Percentiles rank a stretch among this genome's conserved stretches.
phyloP scores from a whole-genome alignment of 2,329 filamentous ascomycete species.

The Pyrenochaeta sp. region DNA sequence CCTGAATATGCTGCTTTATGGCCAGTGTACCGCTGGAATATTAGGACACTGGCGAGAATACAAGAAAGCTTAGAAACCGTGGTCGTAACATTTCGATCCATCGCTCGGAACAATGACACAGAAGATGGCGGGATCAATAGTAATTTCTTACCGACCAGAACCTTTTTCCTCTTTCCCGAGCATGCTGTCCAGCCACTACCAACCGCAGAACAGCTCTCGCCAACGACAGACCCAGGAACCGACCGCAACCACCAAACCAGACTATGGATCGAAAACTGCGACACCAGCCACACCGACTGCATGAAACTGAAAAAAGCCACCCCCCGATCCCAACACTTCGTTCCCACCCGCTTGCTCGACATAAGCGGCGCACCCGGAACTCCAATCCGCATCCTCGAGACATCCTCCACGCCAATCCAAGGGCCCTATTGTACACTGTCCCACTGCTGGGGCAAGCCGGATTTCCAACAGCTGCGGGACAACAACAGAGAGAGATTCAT shows the following conservation, averaged over 20 bases:
- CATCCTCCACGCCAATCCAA: constrained; percentile 9
- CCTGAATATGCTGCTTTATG: constrained; percentile 5
- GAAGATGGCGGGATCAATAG: background rate
- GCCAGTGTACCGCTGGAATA: constrained; percentile 28
- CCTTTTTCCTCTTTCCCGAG: constrained; percentile 28
- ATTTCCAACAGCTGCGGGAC: constrained; percentile 12
- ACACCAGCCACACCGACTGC: constrained; percentile 22
- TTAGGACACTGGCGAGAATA: constrained; percentile 20
- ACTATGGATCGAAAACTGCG: constrained; percentile 27
- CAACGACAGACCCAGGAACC: constrained; percentile 6
- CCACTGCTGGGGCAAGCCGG: constrained; percentile 33
- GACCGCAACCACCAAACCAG: constrained; percentile 11
- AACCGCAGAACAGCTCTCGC: constrained; percentile 12
- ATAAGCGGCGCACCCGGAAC: constrained; percentile 6
- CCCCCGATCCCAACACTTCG: constrained; percentile 3
- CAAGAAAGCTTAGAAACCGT: constrained; percentile 22
- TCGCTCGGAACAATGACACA: constrained; percentile 3
- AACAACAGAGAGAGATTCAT: constrained; percentile 16
- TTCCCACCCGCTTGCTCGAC: constrained; percentile 33
- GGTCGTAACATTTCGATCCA: constrained; percentile 26
- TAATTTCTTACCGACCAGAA: constrained; percentile 12
- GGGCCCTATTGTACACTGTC: constrained; percentile 28
- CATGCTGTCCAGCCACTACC: constrained; percentile 15
- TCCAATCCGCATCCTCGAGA: constrained; percentile 25
- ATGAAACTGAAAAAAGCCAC: constrained; percentile 16